phyloP scores from a whole-genome alignment of 2,329 filamentous ascomycete genomes.

The Thermomyces lanuginosus region DNA sequence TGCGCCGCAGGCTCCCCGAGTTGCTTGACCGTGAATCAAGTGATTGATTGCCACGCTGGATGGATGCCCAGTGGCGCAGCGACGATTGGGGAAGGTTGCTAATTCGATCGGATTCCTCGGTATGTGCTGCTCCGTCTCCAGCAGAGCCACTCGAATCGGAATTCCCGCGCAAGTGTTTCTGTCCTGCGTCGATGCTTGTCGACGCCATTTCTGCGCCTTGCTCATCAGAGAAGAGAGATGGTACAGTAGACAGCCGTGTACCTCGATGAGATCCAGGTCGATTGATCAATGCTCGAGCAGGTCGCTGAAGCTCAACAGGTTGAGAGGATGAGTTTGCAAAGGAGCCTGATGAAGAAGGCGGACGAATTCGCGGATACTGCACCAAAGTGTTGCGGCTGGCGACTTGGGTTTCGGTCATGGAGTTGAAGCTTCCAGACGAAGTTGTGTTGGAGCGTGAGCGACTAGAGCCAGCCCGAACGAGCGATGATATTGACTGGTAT shows the following conservation, averaged over 20 bases:
- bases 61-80: too few species aligned
- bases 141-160: slow-evolving; percentile 19
- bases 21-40: slow-evolving; percentile 28
- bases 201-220: slow-evolving; percentile 13
- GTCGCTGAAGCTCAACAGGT: slow-evolving; percentile 10
- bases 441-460: slow-evolving; percentile 19
- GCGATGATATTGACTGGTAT: slow-evolving; percentile 19
- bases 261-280: slow-evolving; percentile 23
- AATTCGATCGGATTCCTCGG: slow-evolving; percentile 22
- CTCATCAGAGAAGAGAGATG: slow-evolving; percentile 27
- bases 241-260: slow-evolving; percentile 29
- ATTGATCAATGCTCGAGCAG: slow-evolving; percentile 18
- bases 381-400: slow-evolving; percentile 22
- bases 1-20: slow-evolving; percentile 18
- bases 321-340: slow-evolving; percentile 21
- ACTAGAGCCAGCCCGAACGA: slow-evolving; percentile 13
- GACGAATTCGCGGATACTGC: slow-evolving; percentile 23
- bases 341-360: slow-evolving; percentile 25
- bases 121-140: slow-evolving; percentile 17
- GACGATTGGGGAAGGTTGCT: slow-evolving; percentile 17
- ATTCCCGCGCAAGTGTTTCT: slow-evolving; percentile 11
- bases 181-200: slow-evolving; percentile 10
- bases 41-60: too few species aligned
- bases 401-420: slow-evolving; percentile 21
- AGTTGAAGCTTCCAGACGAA: slow-evolving; percentile 17